These are phyloP conservation scores for Colletotrichum melonis DNA, from an alignment of 2,329 filamentous ascomycete genomes.

Conservation along the genomic window DNA sequence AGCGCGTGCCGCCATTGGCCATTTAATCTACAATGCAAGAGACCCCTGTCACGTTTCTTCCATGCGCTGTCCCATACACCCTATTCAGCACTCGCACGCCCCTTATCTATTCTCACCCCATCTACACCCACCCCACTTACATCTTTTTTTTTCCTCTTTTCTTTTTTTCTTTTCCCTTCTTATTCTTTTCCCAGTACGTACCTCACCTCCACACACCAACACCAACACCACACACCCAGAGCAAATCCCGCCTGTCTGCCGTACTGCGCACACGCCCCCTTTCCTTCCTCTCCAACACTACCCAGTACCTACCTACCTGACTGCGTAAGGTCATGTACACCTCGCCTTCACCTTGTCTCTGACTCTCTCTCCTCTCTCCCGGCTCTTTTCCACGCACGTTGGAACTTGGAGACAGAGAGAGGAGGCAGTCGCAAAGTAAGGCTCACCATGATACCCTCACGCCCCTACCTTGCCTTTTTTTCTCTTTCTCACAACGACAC, in stretches of 20 bases:
- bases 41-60: slow-evolving; percentile 62
- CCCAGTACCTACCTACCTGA: too few species aligned
- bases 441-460: slow-evolving; percentile 13
- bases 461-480: neutral
- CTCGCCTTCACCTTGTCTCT: neutral
- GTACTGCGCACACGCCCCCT: neutral
- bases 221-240: neutral
- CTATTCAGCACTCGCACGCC: neutral
- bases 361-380: too few species aligned
- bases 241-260: neutral
- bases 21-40: slow-evolving; percentile 62
- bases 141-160: neutral
- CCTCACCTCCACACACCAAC: too few species aligned
- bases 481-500: neutral
- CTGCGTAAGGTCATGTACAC: neutral
- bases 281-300: neutral
- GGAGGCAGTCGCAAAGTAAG: neutral
- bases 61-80: slow-evolving; percentile 58
- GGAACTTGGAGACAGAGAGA: too few species aligned
- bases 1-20: slow-evolving; percentile 57
- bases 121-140: neutral
- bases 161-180: neutral
- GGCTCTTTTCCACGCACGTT: neutral
- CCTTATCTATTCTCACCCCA: neutral
- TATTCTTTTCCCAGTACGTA: neutral